Evolutionary conservation across 2,329 filamentous ascomycete species (phyloP), one percentile per base, ranked within the genome.

Genomic region (Calonectria hawksworthii): DNA sequence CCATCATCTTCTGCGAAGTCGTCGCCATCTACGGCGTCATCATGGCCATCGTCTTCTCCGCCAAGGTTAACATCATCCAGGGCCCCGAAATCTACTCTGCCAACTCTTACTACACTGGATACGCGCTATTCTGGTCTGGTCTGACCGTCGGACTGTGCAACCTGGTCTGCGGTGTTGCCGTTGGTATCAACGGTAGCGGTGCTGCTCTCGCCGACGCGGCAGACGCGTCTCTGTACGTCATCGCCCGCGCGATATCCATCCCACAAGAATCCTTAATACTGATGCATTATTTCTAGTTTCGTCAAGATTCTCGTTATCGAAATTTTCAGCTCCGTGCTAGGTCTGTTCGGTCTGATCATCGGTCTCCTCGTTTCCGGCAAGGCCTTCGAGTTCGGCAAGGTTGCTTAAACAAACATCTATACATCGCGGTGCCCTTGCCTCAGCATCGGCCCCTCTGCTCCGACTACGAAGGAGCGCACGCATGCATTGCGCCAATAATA

Each of bases 21-120:
- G 97, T 99, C 83, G 97, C 97, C 86, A 99, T 99, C 86, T 99
- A 99, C 90, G 98, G 98, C 82, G 96, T 99, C 87, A 99, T 99
- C 88, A 99, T 99, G 96, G 94, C 96, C 82, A 99, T 99, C 85
- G 94, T 99, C 82, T 99, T 99, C 89, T 98, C 96, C 56, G 91
- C 96, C 76, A 98, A 98, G 87, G 88, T 99, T 81, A 90, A 91
- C 80, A 85, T 90, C 71, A 90, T 97, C 36, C 83, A 89, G 54
- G 90, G 90, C 72, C 91, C 93, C 50, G 89, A 90, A 23, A 86
- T 96, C 36, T 94, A 94, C 87, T 94, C 94, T 16, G 92, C 91
- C 68, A 92, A 92, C 84, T 95, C 95, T 83, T 97, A 96, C 88
- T 99, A 98, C 85, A 98, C 96, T 30, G 97, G 97, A 78, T 99